Conservation (phyloP, 768 basidiomycete genomes). For the Auricularia heimuer region DNA sequence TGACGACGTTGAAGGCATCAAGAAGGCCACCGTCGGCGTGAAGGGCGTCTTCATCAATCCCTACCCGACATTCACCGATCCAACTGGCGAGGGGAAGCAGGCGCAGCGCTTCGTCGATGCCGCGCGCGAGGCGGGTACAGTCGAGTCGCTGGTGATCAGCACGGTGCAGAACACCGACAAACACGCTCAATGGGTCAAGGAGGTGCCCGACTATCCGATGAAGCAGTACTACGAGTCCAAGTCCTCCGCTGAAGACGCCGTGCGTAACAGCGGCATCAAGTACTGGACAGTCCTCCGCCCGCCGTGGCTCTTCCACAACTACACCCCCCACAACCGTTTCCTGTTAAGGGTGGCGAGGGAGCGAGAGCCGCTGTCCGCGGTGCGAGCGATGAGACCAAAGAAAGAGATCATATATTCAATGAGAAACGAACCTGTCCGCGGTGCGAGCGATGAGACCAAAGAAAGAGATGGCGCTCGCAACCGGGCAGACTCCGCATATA, state of each 20-base stretch:
- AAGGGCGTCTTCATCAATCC: constrained; percentile 1
- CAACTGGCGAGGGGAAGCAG: background rate
- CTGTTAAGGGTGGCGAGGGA: no score
- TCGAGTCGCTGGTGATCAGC: background rate
- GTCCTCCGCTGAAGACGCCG: background rate
- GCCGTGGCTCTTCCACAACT: background rate
- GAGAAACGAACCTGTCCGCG: no score
- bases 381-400: background rate
- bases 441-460: no score
- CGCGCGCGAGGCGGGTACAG: background rate
- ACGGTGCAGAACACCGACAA: background rate
- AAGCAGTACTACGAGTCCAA: background rate
- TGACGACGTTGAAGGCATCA: background rate
- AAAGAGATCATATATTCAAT: no score
- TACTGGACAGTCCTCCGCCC: background rate
- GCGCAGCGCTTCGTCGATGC: background rate
- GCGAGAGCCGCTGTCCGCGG: no score
- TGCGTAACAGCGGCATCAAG: background rate
- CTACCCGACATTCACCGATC: background rate
- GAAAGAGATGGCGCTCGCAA: no score
- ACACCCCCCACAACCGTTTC: background rate
- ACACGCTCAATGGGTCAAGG: background rate
- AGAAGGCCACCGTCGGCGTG: background rate
- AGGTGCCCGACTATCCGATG: background rate
- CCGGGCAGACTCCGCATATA: no score